Evolutionary conservation across 441 rosid species (phyloP), one percentile per base, ranked within the genome.

Genomic region (Populus hybrid): DNA sequence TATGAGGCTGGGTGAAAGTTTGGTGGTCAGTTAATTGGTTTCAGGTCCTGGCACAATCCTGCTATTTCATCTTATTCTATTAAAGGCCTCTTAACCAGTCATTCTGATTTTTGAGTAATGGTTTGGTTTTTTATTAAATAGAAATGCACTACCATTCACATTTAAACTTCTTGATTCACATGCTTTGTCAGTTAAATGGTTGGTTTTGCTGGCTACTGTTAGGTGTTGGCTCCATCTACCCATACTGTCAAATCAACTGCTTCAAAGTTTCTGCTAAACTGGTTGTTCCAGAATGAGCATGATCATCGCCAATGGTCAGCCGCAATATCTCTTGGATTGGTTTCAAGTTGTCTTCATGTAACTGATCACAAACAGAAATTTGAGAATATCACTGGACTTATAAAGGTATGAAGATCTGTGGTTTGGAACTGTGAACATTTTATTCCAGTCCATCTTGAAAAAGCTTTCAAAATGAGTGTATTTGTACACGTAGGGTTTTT

Each of bases 281-380:
- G 97, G 97, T 79, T 95, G 82, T 88, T 86, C 85, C 90, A 92
- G 86, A 86, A 89, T 83, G 93, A 94, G 76, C 98, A 92, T 84
- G 98, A 95, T 82, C 88, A 93, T 82, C 92, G 95, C 84, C 98
- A 95, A 79, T 95, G 98, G 99, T 88, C 98, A 53, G 95, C 99
- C 76, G 95, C 92, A 81, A 85, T 95, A 75, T 89, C 99, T 83
- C 95, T 95, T 85, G 99, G 98, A 80, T 84, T 90, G 84, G 85
- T 92, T 76, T 86, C 97, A 36, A 88, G 90, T 69, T 85, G 94
- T 81, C 77, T 94, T 33, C 97, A 95, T 76, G 90, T 87, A 68
- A 95, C 99, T 59, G 97, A 95, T 82, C 93, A 90, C 78, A 90
- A 87, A 84, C 93, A 88, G 86, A 94, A 92, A 77, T 86, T 89